A percentile compares a stretch with the other conserved stretches of the same genome.
These are phyloP conservation scores for Isabelozyma rhagii DNA, from an alignment of 805 yeast species.

Conservation along the genomic window DNA sequence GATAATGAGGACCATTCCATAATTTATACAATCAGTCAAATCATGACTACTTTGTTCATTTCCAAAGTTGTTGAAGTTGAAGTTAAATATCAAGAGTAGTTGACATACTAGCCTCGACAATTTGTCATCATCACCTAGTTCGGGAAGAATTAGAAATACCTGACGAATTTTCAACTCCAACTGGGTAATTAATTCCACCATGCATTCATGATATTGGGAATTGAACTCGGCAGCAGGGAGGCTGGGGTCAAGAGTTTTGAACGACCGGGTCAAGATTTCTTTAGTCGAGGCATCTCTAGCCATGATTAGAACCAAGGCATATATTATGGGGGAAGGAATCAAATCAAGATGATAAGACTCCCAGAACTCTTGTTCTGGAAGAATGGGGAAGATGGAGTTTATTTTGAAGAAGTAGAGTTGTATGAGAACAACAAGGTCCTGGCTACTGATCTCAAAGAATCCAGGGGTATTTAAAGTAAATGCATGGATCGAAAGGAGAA, in stretches of 20 bases:
- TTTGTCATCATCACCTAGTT: constrained; percentile 18
- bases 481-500: constrained; percentile 32
- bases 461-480: constrained; percentile 29
- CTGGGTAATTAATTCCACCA: constrained; percentile 7
- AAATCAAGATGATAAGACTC: constrained; percentile 27
- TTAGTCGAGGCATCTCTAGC: constrained; percentile 33
- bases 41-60: constrained; percentile 20
- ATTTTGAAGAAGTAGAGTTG: constrained; percentile 37
- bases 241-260: constrained; percentile 1
- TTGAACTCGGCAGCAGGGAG: not conserved
- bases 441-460: constrained; percentile 3
- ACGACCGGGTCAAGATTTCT: constrained; percentile 12
- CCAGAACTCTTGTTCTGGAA: constrained; percentile 38
- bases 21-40: constrained; percentile 14
- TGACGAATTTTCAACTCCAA: constrained; percentile 18
- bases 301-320: constrained; percentile 41
- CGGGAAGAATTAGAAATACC: constrained; percentile 16
- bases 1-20: constrained; percentile 14
- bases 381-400: constrained; percentile 39
- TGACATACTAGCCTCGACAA: constrained; percentile 14
- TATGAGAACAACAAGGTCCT: constrained; percentile 16
- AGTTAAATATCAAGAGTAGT: constrained; percentile 14
- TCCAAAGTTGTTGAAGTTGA: constrained; percentile 16
- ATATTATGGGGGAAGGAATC: constrained; percentile 38
- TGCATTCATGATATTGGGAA: constrained; percentile 2